These are phyloP conservation scores for Wickerhamomyces mucosus DNA, from an alignment of 805 yeast species.

Conservation along the genomic window DNA sequence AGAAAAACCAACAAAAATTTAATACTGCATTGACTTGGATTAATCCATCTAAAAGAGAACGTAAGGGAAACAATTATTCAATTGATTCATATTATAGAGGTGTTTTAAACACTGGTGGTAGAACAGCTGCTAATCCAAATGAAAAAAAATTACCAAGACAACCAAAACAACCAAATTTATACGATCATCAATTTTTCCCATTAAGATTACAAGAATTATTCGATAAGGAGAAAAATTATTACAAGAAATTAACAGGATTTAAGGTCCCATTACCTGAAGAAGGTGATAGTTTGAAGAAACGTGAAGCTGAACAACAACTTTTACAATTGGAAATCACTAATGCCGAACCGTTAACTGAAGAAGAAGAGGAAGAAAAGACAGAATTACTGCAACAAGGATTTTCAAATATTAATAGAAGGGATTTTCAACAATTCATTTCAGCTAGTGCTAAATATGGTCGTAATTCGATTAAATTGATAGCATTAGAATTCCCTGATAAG, in stretches of 20 bases:
- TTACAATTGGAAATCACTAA: conserved; percentile 68
- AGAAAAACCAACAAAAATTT: conserved; percentile 41
- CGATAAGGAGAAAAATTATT: conserved; percentile 74
- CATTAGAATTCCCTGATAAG: conserved; percentile 69
- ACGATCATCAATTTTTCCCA: conserved; percentile 89
- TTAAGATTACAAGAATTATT: conserved; percentile 64
- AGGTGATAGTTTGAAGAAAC: conserved; percentile 37
- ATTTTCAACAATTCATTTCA: conserved; percentile 73
- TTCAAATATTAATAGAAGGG: conserved; percentile 78
- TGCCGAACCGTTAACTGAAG: conserved; percentile 76
- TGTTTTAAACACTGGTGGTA: conserved; percentile 65
- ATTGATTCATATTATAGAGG: conserved; percentile 83
- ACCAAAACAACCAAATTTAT: conserved; percentile 74
- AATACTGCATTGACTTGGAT: conserved; percentile 57
- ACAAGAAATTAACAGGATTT: conserved; percentile 57
- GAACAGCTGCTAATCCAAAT: conserved; percentile 23
- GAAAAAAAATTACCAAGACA: conserved; percentile 59
- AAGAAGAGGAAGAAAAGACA: conserved; percentile 57
- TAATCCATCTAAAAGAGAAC: conserved; percentile 76
- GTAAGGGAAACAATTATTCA: conserved; percentile 68
- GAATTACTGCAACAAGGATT: conserved; percentile 60
- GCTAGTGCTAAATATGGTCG: conserved; percentile 75
- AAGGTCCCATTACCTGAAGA: conserved; percentile 43
- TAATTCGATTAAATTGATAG: conserved; percentile 57
- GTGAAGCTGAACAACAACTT: conserved; percentile 35